Base-by-base conservation (phyloP, 2,329 filamentous ascomycete genomes). In the Verticillium albo-atrum region DNA sequence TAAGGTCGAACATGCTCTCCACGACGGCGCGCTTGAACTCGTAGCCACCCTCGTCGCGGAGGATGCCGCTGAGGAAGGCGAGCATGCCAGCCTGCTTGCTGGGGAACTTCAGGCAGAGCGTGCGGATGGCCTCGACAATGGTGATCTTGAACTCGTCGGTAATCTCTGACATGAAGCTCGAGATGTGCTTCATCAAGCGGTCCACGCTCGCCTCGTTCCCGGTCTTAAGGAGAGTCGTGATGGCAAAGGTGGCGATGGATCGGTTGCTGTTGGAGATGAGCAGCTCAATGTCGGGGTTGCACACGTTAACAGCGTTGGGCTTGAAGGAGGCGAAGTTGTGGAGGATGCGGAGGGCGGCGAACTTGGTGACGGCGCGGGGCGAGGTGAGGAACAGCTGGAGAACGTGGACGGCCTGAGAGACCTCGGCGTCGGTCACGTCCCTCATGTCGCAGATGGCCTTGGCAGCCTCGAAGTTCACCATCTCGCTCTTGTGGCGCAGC, bases 91-190 rank as follows among this genome's bases (percentile, higher is more conserved):
- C 94, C 77, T 99, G 95, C 79, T 99, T 99, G 79, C 86, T 93
- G 34, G 95, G 95, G 79, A 99, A 99, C 78, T 99, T 99, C 67
- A 99, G 82, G 74, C 94, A 98, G 47, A 99, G 80, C 3, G 95
- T 98, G 62, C 95, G 90, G 71, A 99, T 97, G 50, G 95, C 95
- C 75, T 99, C 95, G 51, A 99, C 94, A 69, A 99, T 97, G n/a
- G 95, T 99, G 67, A 99, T 97, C 82, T 98, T 99, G 83, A 99
- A 99, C 75, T 99, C 95, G 71, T 99, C 95, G 6, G 94, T 97
- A 66, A 98, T 98, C 76, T 98, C 95, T 4, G 93, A 91, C 95
- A 99, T 98, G 80, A 99, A 97, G 42, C 90, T 89, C 26, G 92
- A 92, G 63, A 99, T 98, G 75, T 98, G 93, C 83, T 97, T 97